A percentile compares a stretch with the other conserved stretches of the same genome.
Conservation (phyloP, 192 early-diverging fungal species). For the Podila minutissima region DNA sequence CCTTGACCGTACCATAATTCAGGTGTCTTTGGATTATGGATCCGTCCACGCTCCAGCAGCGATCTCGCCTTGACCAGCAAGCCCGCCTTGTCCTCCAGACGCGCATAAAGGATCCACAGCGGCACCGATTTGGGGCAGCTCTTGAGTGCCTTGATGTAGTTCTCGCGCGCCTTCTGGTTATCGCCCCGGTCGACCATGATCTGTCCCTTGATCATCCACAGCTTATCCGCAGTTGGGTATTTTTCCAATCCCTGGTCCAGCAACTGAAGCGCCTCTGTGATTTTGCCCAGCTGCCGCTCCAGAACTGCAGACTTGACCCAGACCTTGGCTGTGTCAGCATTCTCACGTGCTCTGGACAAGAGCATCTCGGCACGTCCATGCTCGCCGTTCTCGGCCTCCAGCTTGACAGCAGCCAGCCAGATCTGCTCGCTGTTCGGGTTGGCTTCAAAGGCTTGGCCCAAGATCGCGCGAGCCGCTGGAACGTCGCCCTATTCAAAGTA, state of each 20-base stretch:
- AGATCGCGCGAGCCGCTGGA: slow-evolving; percentile 81
- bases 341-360: slow-evolving; percentile 77
- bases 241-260: slow-evolving; percentile 69
- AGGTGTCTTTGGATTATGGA: slow-evolving; percentile 82
- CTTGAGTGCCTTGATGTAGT: slow-evolving; percentile 77
- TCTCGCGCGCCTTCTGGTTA: slow-evolving; percentile 71
- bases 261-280: slow-evolving; percentile 72
- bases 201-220: slow-evolving; percentile 96
- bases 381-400: slow-evolving; percentile 91
- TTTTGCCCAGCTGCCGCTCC: slow-evolving; percentile 78
- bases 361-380: slow-evolving; percentile 79
- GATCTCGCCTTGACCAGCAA: slow-evolving; percentile 79
- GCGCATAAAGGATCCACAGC: slow-evolving; percentile 85
- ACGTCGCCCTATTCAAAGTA: slow-evolving; percentile 68
- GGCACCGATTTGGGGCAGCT: slow-evolving; percentile 77
- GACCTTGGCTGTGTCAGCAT: slow-evolving; percentile 82
- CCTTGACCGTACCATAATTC: slow-evolving; percentile 78
- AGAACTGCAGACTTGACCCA: slow-evolving; percentile 97
- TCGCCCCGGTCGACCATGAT: slow-evolving; percentile 74
- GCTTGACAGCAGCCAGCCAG: slow-evolving; percentile 94
- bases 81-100: slow-evolving; percentile 79
- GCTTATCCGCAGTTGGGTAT: slow-evolving; percentile 85
- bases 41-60: slow-evolving; percentile 85
- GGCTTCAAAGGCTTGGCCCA: slow-evolving; percentile 88
- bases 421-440: slow-evolving; percentile 94